phyloP scores from a whole-genome alignment of 441 rosid species.

The Geranium incanum region DNA sequence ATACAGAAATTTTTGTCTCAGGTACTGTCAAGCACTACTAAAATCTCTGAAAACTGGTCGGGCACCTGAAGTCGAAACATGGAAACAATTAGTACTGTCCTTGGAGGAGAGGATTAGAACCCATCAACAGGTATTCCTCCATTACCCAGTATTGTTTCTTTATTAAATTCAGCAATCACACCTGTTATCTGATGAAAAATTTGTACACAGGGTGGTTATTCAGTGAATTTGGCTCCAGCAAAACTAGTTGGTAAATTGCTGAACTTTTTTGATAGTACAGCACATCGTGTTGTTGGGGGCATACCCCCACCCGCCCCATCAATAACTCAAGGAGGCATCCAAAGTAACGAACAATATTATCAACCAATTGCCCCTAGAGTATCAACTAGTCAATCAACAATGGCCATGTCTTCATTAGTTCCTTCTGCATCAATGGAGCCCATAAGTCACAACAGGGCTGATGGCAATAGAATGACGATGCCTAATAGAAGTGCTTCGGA shows the following conservation, averaged over 20 bases:
- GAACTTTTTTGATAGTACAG: slow-evolving; percentile 76
- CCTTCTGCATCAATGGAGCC: slow-evolving; percentile 84
- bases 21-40: slow-evolving; percentile 85
- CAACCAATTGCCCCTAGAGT: slow-evolving; percentile 51
- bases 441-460: slow-evolving; percentile 52
- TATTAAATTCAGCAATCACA: background rate
- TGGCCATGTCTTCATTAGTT: slow-evolving; percentile 72
- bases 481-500: slow-evolving; percentile 90
- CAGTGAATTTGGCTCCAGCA: slow-evolving; percentile 67
- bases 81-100: slow-evolving; percentile 58
- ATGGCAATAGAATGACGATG: slow-evolving; percentile 51
- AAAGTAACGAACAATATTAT: slow-evolving; percentile 38
- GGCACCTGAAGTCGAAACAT: slow-evolving; percentile 68
- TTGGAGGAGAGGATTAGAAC: slow-evolving; percentile 82
- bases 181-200: slow-evolving; percentile 13
- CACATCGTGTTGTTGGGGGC: slow-evolving; percentile 86
- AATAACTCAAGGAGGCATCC: slow-evolving; percentile 38
- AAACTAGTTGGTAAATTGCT: slow-evolving; percentile 79
- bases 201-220: slow-evolving; percentile 69
- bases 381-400: slow-evolving; percentile 74
- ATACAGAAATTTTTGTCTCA: slow-evolving; percentile 27
- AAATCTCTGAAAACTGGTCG: slow-evolving; percentile 84
- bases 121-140: slow-evolving; percentile 69
- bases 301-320: slow-evolving; percentile 74
- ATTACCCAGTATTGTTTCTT: background rate